Evolutionary conservation across 1,139 yeast species (phyloP), one percentile per base, ranked within the genome.

Genomic region (Geotrichum histeridarum): DNA sequence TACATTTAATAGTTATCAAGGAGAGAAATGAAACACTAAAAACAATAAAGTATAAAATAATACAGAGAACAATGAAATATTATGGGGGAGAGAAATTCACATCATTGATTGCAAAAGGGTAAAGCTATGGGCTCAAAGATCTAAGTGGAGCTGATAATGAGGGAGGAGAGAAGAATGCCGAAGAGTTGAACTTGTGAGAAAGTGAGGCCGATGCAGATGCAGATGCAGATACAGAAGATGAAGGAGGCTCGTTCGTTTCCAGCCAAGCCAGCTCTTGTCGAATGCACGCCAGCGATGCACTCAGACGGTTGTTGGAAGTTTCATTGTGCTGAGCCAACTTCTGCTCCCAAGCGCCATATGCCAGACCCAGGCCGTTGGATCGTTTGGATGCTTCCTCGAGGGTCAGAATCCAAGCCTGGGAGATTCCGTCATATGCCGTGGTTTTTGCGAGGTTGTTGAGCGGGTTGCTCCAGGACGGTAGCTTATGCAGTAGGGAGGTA

Each of bases 381-480:
- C 22, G 9, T 31, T 72, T 70, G 55, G 66, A 68, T 32, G 74
- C 64, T 47, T 77, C 77, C 55, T 73, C 73, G 54, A 89, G 75
- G 12, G 82, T 79, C 37, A 83, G 77, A 53, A 80, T 72, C 88
- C 96, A 88, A 12, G 94, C 87, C 57, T 81, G 79, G 35, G 87
- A 80, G 18, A 93, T 73, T 67, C 89, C 95, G 63, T 88, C 95
- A 67, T 84, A 82, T 39, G 95, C 91, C 66, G 85, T 76, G 60
- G 76, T 75, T 63, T 80, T 80, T 62, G 83, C 85, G 66, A 86
- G 85, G 68, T 85, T 89, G 70, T 86, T 86, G 61, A 85, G 84
- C 50, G 79, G 75, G 57, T 83, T 80, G 51, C 81, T 69, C 74
- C 94, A 91, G 50, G 79, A 77, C 12, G 98, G 98, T 56, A 89